These are phyloP conservation scores for Aphanocladium album DNA, from an alignment of 2,329 filamentous ascomycete genomes.

Conservation along the genomic window DNA sequence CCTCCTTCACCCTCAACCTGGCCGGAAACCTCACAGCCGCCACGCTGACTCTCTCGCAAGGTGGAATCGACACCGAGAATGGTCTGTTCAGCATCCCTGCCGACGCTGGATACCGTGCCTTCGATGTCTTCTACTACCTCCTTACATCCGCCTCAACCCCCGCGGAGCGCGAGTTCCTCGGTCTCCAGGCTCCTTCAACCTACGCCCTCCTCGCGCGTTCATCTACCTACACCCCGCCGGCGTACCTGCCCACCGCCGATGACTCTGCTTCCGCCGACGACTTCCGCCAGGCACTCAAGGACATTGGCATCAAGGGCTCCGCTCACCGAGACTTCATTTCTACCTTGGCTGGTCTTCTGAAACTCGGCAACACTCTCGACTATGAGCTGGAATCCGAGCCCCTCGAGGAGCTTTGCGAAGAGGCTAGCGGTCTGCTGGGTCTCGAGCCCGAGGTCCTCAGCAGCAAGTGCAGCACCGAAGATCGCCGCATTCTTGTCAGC, in stretches of 20 bases:
- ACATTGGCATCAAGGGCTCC: conserved; percentile 88
- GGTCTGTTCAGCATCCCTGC: conserved; percentile 77
- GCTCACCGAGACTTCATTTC: conserved; percentile 79
- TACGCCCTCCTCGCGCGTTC: conserved; percentile 80
- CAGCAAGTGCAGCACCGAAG: conserved; percentile 74
- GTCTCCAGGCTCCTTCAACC: conserved; percentile 68
- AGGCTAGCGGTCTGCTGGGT: conserved; percentile 80
- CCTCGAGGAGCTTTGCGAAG: conserved; percentile 81
- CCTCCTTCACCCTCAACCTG: conserved; percentile 76
- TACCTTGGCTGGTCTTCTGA: conserved; percentile 77
- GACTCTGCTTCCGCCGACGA: conserved; percentile 92
- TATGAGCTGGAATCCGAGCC: conserved; percentile 79
- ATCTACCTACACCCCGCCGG: conserved; percentile 77
- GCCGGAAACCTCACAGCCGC: conserved; percentile 73
- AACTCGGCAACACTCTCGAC: conserved; percentile 85
- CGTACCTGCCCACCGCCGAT: conserved; percentile 86
- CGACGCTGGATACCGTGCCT: conserved; percentile 80
- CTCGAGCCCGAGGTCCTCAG: conserved; percentile 79
- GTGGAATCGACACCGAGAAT: conserved; percentile 77
- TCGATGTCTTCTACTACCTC: conserved; percentile 97
- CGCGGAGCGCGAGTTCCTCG: conserved; percentile 82
- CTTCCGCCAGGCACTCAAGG: conserved; percentile 78
- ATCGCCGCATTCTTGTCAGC: conserved; percentile 74
- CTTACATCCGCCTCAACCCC: conserved; percentile 85
- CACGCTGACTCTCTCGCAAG: conserved; percentile 72